phyloP scores from a whole-genome alignment of 164 flowering plant genomes.

The Cinnamomum chago region DNA sequence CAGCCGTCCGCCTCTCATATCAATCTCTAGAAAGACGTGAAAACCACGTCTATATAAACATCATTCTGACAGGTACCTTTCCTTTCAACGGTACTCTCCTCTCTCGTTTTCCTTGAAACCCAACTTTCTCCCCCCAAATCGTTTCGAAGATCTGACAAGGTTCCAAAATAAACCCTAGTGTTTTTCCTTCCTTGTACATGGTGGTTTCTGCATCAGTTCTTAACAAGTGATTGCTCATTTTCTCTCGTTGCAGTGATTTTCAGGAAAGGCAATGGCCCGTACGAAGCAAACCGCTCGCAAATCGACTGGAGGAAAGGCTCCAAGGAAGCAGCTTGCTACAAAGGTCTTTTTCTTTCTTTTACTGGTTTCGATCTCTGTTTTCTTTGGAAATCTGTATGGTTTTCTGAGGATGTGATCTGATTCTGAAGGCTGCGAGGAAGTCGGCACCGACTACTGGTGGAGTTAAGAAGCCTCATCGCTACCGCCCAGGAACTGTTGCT shows the following conservation, averaged over 20 bases:
- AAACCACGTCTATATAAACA: too few relatives aligned
- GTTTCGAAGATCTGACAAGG: too few relatives aligned
- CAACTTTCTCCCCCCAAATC: too few relatives aligned
- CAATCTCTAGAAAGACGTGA: too few relatives aligned
- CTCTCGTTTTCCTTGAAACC: too few relatives aligned
- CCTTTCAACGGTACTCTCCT: too few relatives aligned
- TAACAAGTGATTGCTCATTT: too few relatives aligned
- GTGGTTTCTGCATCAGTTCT: too few relatives aligned
- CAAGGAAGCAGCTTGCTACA: slow-evolving; percentile 18
- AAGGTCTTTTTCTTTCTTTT: background rate
- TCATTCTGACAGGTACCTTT: too few relatives aligned
- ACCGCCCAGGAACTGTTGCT: slow-evolving; percentile 90
- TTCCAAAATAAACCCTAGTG: too few relatives aligned
- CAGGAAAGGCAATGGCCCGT: slow-evolving; percentile 9
- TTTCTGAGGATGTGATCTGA: background rate
- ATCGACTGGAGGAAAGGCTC: slow-evolving; percentile 16
- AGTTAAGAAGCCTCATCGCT: slow-evolving; percentile 91
- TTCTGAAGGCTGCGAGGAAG: slow-evolving; percentile 71
- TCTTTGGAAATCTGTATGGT: background rate
- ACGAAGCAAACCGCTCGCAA: slow-evolving; percentile 17
- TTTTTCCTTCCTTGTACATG: too few relatives aligned
- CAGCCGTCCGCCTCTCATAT: too few relatives aligned
- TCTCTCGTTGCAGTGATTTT: background rate
- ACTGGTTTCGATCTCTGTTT: background rate
- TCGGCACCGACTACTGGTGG: slow-evolving; percentile 94